Base-by-base conservation (phyloP, 495 filamentous ascomycete genomes). In the Extremus antarcticus region DNA sequence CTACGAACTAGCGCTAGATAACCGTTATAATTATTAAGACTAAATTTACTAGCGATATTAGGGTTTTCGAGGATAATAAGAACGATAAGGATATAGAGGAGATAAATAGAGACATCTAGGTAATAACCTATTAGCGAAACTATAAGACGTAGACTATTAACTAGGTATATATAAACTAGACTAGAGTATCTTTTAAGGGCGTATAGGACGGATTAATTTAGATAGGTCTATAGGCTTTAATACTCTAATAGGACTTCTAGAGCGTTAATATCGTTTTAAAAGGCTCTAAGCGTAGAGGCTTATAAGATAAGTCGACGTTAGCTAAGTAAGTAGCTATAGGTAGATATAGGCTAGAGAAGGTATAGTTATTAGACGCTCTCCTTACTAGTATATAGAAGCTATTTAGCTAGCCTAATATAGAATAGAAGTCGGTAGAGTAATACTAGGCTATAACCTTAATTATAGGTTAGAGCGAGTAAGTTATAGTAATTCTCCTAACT, bases 121-220 rank as follows among this genome's bases (percentile, higher is more conserved):
- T 39, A 9, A 9, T 39, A 9, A 39, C 35, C n/a, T 9, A 39
- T 9, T 9, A 9, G n/a, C n/a, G n/a, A 9, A 39, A 39, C 35
- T 39, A 39, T 39, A 39, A 39, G 35, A n/a, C n/a, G 9, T 39
- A 39, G n/a, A 39, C n/a, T 9, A 39, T 9, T 9, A 39, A 39
- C n/a, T 39, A 39, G n/a, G 35, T 39, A 39, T 39, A 39, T 39
- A 39, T 39, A 39, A 39, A 39, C n/a, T 39, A 39, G 35, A 39
- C 9, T 39, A 39, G 35, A 39, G 35, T n/a, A 1, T 17, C 15
- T 15, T 54, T 54, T 19, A 24, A 43, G 16, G 47, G 47, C 43
- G 24, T 54, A 2, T 54, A 24, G 52, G 52, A 54, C 43, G 43
- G 52, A 11, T 23, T 47, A 19, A 46, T 54, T 19, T 23, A 43